These are phyloP conservation scores for Nadsonia fulvescens DNA, from an alignment of 805 yeast species.

Conservation along the genomic window DNA sequence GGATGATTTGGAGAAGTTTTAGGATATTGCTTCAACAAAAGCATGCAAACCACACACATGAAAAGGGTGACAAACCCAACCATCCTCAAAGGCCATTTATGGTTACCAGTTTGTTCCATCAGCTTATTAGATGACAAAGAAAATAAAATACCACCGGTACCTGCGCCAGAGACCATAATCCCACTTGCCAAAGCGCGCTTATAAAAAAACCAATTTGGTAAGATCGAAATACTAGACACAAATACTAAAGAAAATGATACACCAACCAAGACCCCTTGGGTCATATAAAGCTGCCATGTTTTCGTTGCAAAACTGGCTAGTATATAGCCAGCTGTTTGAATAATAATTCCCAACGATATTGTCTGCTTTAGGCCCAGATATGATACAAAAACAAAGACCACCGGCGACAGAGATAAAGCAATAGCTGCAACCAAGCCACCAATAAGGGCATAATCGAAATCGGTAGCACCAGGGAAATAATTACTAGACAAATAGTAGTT, in stretches of 20 bases:
- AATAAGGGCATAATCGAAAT: slow-evolving; percentile 5
- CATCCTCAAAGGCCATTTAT: slow-evolving; percentile 34
- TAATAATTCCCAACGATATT: slow-evolving; percentile 3
- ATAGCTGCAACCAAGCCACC: slow-evolving; percentile 5
- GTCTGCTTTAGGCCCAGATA: slow-evolving; percentile 2
- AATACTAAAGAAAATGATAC: slow-evolving; percentile 28
- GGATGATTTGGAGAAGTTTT: too few species aligned
- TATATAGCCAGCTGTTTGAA: slow-evolving; percentile 5
- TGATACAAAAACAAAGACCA: slow-evolving; percentile 3
- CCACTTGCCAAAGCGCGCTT: slow-evolving; percentile 31
- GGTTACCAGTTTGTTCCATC: slow-evolving; percentile 28
- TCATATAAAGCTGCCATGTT: slow-evolving; percentile 32
- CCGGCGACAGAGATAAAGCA: slow-evolving; percentile 5
- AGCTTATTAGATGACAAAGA: slow-evolving; percentile 16
- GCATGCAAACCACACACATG: slow-evolving; percentile 2
- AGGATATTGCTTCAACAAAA: too few species aligned
- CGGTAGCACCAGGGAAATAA: slow-evolving; percentile 4
- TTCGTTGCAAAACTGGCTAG: slow-evolving; percentile 7
- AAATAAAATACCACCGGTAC: slow-evolving; percentile 31
- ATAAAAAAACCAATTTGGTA: slow-evolving; percentile 32
- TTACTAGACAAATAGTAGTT: slow-evolving; percentile 4
- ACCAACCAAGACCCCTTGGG: slow-evolving; percentile 36
- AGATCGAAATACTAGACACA: slow-evolving; percentile 25
- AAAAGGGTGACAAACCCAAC: slow-evolving; percentile 18
- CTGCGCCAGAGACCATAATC: slow-evolving; percentile 29